phyloP scores from a whole-genome alignment of 2,329 filamentous ascomycete species.

The Trichoderma asperellum region DNA sequence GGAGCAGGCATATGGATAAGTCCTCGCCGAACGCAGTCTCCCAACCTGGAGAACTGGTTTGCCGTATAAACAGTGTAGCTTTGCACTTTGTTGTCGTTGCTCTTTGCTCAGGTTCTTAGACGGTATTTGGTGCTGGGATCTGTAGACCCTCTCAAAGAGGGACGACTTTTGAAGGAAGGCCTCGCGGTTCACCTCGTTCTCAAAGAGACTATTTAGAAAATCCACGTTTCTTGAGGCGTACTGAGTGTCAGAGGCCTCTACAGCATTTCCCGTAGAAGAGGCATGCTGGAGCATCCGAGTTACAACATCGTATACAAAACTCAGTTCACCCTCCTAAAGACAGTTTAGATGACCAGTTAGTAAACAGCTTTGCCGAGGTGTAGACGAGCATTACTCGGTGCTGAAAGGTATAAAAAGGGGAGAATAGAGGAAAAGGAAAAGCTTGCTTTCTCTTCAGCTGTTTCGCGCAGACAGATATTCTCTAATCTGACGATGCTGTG shows the following conservation, averaged over 20 bases:
- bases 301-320: slow-evolving; percentile 53
- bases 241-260: slow-evolving; percentile 43
- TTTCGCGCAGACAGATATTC: slow-evolving; percentile 45
- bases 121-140: not conserved
- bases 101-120: slow-evolving; percentile 25
- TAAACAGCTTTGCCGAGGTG: not conserved
- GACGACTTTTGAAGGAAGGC: slow-evolving; percentile 67
- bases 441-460: slow-evolving; percentile 47
- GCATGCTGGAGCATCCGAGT: slow-evolving; percentile 52
- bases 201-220: slow-evolving; percentile 51
- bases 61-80: slow-evolving; percentile 71
- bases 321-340: slow-evolving; percentile 48
- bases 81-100: slow-evolving; percentile 67
- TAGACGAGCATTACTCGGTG: not conserved
- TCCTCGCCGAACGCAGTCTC: slow-evolving; percentile 43
- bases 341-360: not conserved
- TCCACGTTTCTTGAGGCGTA: slow-evolving; percentile 52
- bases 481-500: slow-evolving; percentile 50
- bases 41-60: slow-evolving; percentile 54
- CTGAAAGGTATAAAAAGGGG: not conserved
- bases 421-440: not conserved
- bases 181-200: slow-evolving; percentile 55
- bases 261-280: slow-evolving; percentile 41
- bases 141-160: slow-evolving; percentile 59
- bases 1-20: slow-evolving; percentile 66